These are phyloP conservation scores for Artemisia annua DNA, from an alignment of 129 eudicot species.

Conservation along the genomic window DNA sequence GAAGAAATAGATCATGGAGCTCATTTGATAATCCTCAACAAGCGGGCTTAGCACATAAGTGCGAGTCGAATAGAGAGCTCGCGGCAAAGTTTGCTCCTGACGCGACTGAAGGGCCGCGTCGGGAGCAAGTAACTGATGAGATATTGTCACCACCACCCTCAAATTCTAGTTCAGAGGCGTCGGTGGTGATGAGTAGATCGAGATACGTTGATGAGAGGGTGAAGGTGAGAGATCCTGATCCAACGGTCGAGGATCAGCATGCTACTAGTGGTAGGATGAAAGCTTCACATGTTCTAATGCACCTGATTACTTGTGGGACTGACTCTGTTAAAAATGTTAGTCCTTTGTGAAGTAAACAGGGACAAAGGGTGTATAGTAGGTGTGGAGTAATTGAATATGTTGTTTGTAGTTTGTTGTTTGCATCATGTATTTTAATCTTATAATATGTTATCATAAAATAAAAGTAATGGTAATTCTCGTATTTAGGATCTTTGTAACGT, in stretches of 20 bases:
- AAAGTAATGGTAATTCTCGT: too few species aligned
- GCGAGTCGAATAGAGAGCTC: conserved; percentile 48
- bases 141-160: conserved; percentile 37
- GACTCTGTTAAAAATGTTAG: conserved; percentile 17
- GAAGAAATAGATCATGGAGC: conserved; percentile 25
- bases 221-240: conserved; percentile 6
- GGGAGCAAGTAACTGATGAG: conserved; percentile 22
- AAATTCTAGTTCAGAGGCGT: conserved; percentile 41
- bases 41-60: conserved; percentile 33
- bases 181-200: conserved; percentile 32
- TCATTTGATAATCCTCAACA: conserved; percentile 27
- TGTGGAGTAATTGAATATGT: too few species aligned
- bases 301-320: conserved; percentile 39
- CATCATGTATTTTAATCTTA: too few species aligned
- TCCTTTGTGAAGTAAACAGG: too few species aligned
- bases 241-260: conserved; percentile 18
- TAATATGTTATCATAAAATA: too few species aligned
- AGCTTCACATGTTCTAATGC: conserved; percentile 37
- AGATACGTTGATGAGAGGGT: conserved; percentile 22
- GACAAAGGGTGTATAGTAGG: too few species aligned
- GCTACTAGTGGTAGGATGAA: conserved; percentile 34
- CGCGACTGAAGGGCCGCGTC: conserved; percentile 26
- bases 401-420: too few species aligned
- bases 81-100: conserved; percentile 29
- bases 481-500: too few species aligned